Base-by-base conservation (phyloP, 169 alveolate genomes). In the Eimeria sp. region DNA sequence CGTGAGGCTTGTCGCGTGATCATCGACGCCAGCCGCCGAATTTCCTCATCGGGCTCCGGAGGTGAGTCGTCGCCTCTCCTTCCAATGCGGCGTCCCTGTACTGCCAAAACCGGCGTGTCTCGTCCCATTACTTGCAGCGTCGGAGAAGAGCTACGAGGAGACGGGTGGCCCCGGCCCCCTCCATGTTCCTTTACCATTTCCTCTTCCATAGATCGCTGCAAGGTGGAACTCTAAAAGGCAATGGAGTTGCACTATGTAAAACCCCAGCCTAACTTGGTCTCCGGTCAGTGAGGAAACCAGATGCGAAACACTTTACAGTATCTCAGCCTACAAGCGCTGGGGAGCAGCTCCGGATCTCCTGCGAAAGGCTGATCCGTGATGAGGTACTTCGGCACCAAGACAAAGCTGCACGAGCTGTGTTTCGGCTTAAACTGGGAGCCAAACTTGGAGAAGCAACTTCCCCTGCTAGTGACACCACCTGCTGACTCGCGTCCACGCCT, bases 1-100 rank as follows among this genome's bases (percentile, higher is more conserved):
- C 91, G 82, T 34, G 96, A 94, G 54, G 94, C 96, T 86, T 84
- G 93, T 57, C 96, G 25, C 65, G 96, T 84, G 84, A 92, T 92
- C 92, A 65, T 67, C 82, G 93, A 61, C 57, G 89, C 96, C 63
- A 92, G 63, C 10, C 89, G 72, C 34, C 90, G 80, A 72, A 92
- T 84, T 67, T 92, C 96, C 27, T 61, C 90, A 30, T 92, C 96
- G 16, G 75, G 87, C 43, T 92, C 96, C 61, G 76, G 92, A 11
- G 80, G 87, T 61, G 83, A 27, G 20, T 92, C 92, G 34, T 92
- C 82, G 43, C 95, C 80, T 76, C 90, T 75, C 51, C 58, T n/a
- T 13, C 61, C 84, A 43, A 87, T 63, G 63, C 83, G 94, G 83
- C 82, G 94, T 65, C 94, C 94, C 83, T 63, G 82, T 6, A 87